A percentile compares a stretch with the other conserved stretches of the same genome.
phyloP scores from a whole-genome alignment of 352 stramenopile species.

The Phytophthora ramorum region DNA sequence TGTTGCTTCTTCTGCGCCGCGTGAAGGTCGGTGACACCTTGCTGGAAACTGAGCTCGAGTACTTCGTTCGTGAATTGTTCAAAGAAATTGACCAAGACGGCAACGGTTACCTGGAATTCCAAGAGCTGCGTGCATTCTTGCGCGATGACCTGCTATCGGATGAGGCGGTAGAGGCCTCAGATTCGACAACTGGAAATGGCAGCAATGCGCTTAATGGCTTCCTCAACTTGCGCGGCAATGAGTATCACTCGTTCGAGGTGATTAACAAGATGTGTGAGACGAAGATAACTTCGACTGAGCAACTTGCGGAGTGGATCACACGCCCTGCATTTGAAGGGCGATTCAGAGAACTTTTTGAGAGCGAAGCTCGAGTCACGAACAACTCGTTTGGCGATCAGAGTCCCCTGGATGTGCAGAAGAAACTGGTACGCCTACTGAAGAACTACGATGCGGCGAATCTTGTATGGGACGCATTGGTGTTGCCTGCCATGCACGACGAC shows the following conservation, averaged over 20 bases:
- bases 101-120: slow-evolving; percentile 94
- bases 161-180: slow-evolving; percentile 25
- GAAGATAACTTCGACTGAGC: slow-evolving; percentile 52
- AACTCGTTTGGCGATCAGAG: slow-evolving; percentile 47
- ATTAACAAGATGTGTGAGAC: slow-evolving; percentile 67
- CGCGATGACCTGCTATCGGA: slow-evolving; percentile 54
- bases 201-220: slow-evolving; percentile 60
- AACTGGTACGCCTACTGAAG: slow-evolving; percentile 72
- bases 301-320: slow-evolving; percentile 60
- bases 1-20: slow-evolving; percentile 64
- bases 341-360: slow-evolving; percentile 75
- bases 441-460: slow-evolving; percentile 74
- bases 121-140: slow-evolving; percentile 92
- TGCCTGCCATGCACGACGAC: slow-evolving; percentile 47
- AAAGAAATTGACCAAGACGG: slow-evolving; percentile 94
- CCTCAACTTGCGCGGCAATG: slow-evolving; percentile 70
- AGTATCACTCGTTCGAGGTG: slow-evolving; percentile 71
- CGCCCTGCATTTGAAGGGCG: slow-evolving; percentile 49
- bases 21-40: slow-evolving; percentile 74
- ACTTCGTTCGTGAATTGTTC: slow-evolving; percentile 73
- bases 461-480: slow-evolving; percentile 65
- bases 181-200: slow-evolving; percentile 32
- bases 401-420: slow-evolving; percentile 73
- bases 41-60: slow-evolving; percentile 67
- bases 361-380: slow-evolving; percentile 57